Evolutionary conservation across 495 filamentous ascomycete species (phyloP), one percentile per base, ranked within the genome.

Genomic region (Chaetomium tenue): DNA sequence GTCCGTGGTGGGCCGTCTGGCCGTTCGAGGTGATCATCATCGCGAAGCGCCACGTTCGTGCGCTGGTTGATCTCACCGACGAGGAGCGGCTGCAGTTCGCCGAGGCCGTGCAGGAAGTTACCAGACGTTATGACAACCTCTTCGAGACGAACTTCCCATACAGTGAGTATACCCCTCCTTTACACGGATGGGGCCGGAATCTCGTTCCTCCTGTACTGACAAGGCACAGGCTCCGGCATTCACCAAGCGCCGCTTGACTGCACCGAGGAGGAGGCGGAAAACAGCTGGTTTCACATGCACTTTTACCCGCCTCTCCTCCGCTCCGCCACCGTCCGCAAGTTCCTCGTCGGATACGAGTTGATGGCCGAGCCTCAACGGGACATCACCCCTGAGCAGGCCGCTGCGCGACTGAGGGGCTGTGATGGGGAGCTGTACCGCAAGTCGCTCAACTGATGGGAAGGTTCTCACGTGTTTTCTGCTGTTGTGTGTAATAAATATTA

Each of bases 111-210:
- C 85, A 90, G 13, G 91, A 97, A 75, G 85, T 93, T 12, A 92
- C 94, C 50, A 84, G 90, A 65, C 81, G 93, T 66, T 98, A 98
- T 69, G 94, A 98, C 75, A 98, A 98, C 74, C 78, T 98, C 60
- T 98, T 98, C 71, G 90, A 97, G 81, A 97, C 93, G 42, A 89
- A 87, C 63, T 98, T 98, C 71, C 94, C 94, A 0, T 98, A 98
- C 76, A 96, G 90, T 84, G 67, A 68, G 79, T 74, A 18, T n/a
- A 6, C 15, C 20, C 3, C n/a, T 39, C 8, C 8, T 8, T 28
- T 5, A n/a, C n/a, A n/a, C 16, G 22, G 2, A 3, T 25, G 0
- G 23, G 20, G 26, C 13, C 20, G 26, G 15, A 0, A n/a, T 11
- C n/a, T n/a, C n/a, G n/a, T n/a, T n/a, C n/a, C n/a, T n/a, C 8